These are phyloP conservation scores for Clonostachys byssicola DNA, from an alignment of 2,329 filamentous ascomycete genomes.

Conservation along the genomic window DNA sequence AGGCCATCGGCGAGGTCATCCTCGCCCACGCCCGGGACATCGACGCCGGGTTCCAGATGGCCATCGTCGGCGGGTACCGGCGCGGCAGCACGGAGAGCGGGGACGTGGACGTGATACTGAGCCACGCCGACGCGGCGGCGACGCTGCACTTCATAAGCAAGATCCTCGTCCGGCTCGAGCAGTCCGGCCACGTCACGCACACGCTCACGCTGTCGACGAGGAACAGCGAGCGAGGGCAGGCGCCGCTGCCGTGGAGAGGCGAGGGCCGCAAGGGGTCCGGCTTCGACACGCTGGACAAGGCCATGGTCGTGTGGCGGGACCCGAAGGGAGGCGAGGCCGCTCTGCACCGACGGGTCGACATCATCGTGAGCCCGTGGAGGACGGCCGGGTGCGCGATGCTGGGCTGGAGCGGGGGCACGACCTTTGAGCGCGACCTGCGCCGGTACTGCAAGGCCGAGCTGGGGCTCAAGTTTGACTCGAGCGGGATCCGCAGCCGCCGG, in stretches of 20 bases:
- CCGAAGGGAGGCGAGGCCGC: conserved; percentile 2
- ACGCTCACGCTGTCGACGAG: conserved; percentile 67
- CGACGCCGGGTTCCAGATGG: conserved; percentile 47
- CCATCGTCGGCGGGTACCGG: conserved; percentile 76
- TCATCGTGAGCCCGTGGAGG: conserved; percentile 85
- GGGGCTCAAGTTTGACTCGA: conserved; percentile 85
- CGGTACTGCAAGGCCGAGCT: conserved; percentile 71
- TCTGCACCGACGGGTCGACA: conserved; percentile 81
- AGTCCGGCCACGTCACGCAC: conserved; percentile 71
- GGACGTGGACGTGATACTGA: conserved; percentile 84
- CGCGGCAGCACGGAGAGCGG: conserved; percentile 70
- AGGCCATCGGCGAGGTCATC: conserved; percentile 61
- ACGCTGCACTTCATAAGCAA: conserved; percentile 69
- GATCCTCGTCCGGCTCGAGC: conserved; percentile 69
- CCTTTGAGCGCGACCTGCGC: conserved; percentile 83
- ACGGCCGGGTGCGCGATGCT: conserved; percentile 84
- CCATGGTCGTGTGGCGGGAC: conserved; percentile 83
- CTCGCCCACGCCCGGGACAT: conserved; percentile 63
- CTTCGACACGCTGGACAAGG: conserved; percentile 89
- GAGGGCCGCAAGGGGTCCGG: conserved; percentile 41
- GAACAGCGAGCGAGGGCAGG: conserved; percentile 70
- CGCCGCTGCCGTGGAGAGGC: conserved; percentile 48
- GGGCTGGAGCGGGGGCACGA: conserved; percentile 86
- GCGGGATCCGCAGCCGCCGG: conserved; percentile 67
- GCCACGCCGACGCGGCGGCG: conserved; percentile 65